These are phyloP conservation scores for Gnetum montanum DNA, from an alignment of 75 land plant genomes.

Conservation along the genomic window DNA sequence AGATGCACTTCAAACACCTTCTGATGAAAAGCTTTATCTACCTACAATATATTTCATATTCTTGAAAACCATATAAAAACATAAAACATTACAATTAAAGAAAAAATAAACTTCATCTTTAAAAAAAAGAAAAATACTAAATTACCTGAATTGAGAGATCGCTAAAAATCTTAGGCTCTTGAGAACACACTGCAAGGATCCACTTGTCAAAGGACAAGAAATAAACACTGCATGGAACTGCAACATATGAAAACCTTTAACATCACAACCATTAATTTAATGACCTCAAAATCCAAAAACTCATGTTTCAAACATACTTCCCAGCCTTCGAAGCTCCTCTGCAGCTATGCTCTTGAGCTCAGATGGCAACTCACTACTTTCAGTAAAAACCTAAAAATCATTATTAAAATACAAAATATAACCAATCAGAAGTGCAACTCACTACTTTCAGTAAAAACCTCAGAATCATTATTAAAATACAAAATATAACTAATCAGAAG, in stretches of 20 bases:
- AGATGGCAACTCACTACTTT: slow-evolving; percentile 10
- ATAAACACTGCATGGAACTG: slow-evolving; percentile 19
- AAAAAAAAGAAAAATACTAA: not conserved
- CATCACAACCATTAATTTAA: not conserved
- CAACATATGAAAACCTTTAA: not conserved
- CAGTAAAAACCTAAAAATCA: slow-evolving; percentile 11
- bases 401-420: no score
- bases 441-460: slow-evolving; percentile 14
- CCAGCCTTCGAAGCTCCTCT: slow-evolving; percentile 14
- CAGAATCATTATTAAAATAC: no score
- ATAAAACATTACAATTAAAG: not conserved
- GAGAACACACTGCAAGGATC: slow-evolving; percentile 2
- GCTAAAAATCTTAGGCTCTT: not conserved
- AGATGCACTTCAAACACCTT: slow-evolving; percentile 7
- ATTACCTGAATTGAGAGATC: slow-evolving; percentile 10
- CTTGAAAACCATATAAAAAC: not conserved
- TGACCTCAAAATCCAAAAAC: not conserved
- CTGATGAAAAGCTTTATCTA: slow-evolving; percentile 3
- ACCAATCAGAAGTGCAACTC: no score
- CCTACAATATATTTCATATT: not conserved
- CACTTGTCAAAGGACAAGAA: slow-evolving; percentile 17
- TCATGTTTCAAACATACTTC: slow-evolving; percentile 6
- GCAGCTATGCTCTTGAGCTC: slow-evolving; percentile 12
- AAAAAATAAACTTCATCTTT: not conserved
- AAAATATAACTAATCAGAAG: no score